Base-by-base conservation (phyloP, 352 stramenopile genomes). In the Pythium rishiriense region DNA sequence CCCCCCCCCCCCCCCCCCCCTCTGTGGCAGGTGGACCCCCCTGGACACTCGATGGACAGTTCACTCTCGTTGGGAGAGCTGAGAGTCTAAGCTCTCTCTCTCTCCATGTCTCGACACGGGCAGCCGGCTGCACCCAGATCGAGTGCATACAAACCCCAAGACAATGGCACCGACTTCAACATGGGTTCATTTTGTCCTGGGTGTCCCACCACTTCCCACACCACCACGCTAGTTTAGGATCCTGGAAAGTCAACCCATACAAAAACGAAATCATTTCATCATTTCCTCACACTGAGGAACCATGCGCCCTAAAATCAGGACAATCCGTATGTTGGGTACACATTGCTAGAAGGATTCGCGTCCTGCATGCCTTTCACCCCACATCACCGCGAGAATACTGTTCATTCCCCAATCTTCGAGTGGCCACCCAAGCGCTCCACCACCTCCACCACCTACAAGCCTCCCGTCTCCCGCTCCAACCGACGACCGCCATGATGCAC, bases 301-400 rank as follows among this genome's bases (percentile, higher is more conserved):
- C n/a, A n/a, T n/a, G 24, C 29, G 33, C 53, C 51, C 42, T 42
- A 26, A 49, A 6, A 11, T 37, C 31, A 11, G 31, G 11, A 11
- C 31, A 37, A 37, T n/a, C n/a, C n/a, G n/a, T n/a, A 22, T 41
- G 1, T 53, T 66, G 59, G 59, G 59, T 66, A 66, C 59, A 66
- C 22, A 41, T 58, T 39, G 42, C 42, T 39, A 17, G 53, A 33
- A 60, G 49, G 31, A 11, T 11, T 37, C 31, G 6, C 6, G 6
- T 37, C 31, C 11, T 11, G 31, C 6, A 37, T 37, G 31, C 31
- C 11, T 37, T 37, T n/a, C n/a, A n/a, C n/a, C n/a, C n/a, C n/a
- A n/a, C n/a, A 37, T 37, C 6, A 11, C 6, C 31, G 31, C 14
- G 25, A 35, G 37, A 26, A 51, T 52, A 21, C 31, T 11, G 31